Evolutionary conservation across 257 asterid genomes (phyloP), one percentile per base, ranked within the genome.

Genomic region (Plantago major): DNA sequence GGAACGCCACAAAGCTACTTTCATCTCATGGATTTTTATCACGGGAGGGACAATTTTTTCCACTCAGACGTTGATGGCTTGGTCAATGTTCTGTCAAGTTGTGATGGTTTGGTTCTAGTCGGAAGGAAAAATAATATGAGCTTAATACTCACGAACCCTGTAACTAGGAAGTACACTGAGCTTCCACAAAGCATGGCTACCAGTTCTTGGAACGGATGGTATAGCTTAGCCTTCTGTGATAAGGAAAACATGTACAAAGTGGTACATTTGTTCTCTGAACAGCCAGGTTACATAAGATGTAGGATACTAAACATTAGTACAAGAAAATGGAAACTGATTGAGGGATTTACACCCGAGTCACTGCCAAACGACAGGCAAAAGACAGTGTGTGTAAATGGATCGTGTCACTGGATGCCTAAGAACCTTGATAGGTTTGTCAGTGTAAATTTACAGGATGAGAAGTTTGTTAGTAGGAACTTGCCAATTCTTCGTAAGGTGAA

Each of bases 101-200:
- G 59, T 17, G 57, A 75, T 47, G 81, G 84, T 30, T 48, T 72
- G 72, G 65, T 79, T 46, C 70, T 79, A 3, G 78, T 66, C 42
- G 45, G 40, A 44, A 9, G 33, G 15, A 54, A n/a, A 30, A n/a
- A 42, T 6, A 66, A 58, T 33, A 51, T 9, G 54, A 54, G 68
- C 33, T 63, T 72, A 63, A 46, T 70, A 40, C 67, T 75, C 45
- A 60, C 56, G 47, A 79, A 72, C 54, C 77, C 81, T 1, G 17
- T 77, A 0, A 75, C 77, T 2, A 55, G 78, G 63, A 78, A 72
- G 71, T 64, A 69, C 22, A 43, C 43, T 9, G 26, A 14, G 46
- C 46, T 72, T 45, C 81, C 79, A 52, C 53, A 69, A 13, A 79
- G 77, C 16, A 51, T 62, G 11, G 40, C 15, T 19, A 56, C 61